Evolutionary conservation across 208 protist species (phyloP).

Genomic region (Lotmaria passim): DNA sequence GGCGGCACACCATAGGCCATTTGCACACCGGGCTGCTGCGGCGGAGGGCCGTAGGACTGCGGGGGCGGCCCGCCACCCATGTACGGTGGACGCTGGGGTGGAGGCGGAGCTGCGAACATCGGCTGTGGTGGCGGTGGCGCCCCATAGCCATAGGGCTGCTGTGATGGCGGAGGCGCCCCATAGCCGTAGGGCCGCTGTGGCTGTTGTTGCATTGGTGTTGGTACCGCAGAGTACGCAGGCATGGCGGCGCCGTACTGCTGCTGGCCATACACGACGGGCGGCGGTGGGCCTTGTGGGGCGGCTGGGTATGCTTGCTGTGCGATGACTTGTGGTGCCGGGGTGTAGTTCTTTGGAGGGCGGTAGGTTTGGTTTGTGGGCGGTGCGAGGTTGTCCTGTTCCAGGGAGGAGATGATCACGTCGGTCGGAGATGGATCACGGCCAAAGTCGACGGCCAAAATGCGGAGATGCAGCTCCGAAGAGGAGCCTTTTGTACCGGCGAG

Average conservation of each 20-base stretch:
- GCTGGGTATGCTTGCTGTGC: constrained; percentile 20
- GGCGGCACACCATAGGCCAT: constrained; percentile 42
- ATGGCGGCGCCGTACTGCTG: constrained; percentile 1
- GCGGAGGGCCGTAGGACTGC: constrained; percentile 17
- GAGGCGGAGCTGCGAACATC: constrained; percentile 18
- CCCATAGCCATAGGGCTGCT: constrained; percentile 4
- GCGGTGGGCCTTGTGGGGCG: constrained; percentile 25
- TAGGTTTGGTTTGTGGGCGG: constrained; percentile 30
- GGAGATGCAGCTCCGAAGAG: constrained; percentile 62
- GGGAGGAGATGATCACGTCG: constrained; percentile 27
- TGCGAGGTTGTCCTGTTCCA: constrained; percentile 38
- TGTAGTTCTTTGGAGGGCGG: constrained; percentile 25
- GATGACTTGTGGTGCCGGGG: not conserved
- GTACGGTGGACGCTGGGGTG: constrained; percentile 15
- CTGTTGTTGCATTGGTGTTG: constrained; percentile 6
- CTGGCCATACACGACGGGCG: constrained; percentile 27
- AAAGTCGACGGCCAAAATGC: constrained; percentile 68
- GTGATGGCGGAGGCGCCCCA: constrained; percentile 12
- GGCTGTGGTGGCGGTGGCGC: constrained; percentile 19
- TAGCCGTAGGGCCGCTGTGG: constrained; percentile 14
- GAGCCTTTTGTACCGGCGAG: constrained; percentile 45
- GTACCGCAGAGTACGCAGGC: constrained; percentile 2
- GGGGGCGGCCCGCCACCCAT: constrained; percentile 13
- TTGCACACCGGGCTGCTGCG: constrained; percentile 15
- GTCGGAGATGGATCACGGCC: constrained; percentile 33